Base-by-base conservation (phyloP, 225 moss, liverwort and hornwort species). In the Climacium dendroides region DNA sequence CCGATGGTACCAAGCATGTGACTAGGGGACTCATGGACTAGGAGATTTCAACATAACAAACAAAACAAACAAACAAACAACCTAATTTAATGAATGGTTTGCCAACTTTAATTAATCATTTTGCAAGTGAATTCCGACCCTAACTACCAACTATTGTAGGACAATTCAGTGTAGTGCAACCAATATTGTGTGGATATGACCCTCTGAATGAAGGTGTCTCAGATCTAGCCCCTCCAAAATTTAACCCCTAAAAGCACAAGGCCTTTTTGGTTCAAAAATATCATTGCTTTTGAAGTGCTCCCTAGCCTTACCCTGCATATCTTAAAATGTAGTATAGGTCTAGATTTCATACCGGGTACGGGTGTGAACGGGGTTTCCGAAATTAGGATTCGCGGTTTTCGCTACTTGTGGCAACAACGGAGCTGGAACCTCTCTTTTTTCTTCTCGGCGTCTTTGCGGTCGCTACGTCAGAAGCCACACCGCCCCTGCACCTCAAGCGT, bases 61-160 rank as follows among this genome's bases (percentile, higher is more conserved):
- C 8, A 47, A 47, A 47, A 47, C 47, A 47, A 47, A 8, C 47
- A 47, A 47, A 47, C 47, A 47, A 47, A 47, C 47, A 47, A 47
- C 47, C 47, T 47, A 9, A 47, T 10, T 47, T 47, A 47, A 47
- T 8, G 47, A 8, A 47, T 47, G 11, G 8, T 47, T 48, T 48
- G 0, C 1, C 30, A 48, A 73, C 7, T 30, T 48, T 11, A 47
- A 19, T 30, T 19, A 30, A 7, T 47, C 19, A 24, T 19, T 39
- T 0, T 0, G 1, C 0, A 6, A 0, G 6, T 18, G 2, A 73
- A 47, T 29, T 45, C 0, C 0, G 0, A 29, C 3, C 29, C 2
- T 72, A 0, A 17, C 1, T 18, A 19, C 6, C 0, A 47, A 0
- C 45, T 72, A 18, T 29, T 6, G 17, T 45, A 28, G 5, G 5